Evolutionary conservation across 1,139 yeast genomes (phyloP), one percentile per base, ranked within the genome.

Genomic region (Magnusiomyces clavatus): DNA sequence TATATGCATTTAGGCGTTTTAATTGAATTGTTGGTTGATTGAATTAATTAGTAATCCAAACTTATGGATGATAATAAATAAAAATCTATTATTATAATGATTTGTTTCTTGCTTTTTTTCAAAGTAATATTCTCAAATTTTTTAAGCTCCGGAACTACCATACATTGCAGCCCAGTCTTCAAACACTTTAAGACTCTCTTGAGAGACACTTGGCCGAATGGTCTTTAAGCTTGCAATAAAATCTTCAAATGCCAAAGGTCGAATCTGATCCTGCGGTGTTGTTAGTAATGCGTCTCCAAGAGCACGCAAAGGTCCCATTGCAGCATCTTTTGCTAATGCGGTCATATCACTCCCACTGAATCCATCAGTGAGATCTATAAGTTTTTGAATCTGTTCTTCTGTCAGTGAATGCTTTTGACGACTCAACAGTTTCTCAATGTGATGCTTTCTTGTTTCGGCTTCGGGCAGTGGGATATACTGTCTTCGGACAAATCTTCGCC

Each of bases 401-500:
- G 78, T 70, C 31, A 92, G 66, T 2, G 67, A 66, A 63, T 88
- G 87, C 54, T 84, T 85, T 64, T 90, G 97, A 63, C 83, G 81
- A 34, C 81, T 74, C 54, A 92, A 66, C 51, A 92, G 75, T 64
- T 85, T 86, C 52, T 69, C 67, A 36, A 92, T 73, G 63, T 92
- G 98, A 11, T 81, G 80, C 51, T 74, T 69, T 54, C 98, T 72
- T 0, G 97, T 89, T 59, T 84, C 89, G 11, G 76, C 77, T 66
- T 92, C 98, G 0, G 98, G 98, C 52, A 92, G 72, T 2, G 98
- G 98, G 52, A 92, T 92, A 67, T 92, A 90, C 65, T 89, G 97
- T 52, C 97, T 74, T 58, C 96, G 77, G 5, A 87, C 96, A 71
- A 92, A 92, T 60, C 98, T 77, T 66, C 98, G 78, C 62, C 98